Conservation (phyloP, 805 yeast genomes). For the Wickerhamomyces bisporus region DNA sequence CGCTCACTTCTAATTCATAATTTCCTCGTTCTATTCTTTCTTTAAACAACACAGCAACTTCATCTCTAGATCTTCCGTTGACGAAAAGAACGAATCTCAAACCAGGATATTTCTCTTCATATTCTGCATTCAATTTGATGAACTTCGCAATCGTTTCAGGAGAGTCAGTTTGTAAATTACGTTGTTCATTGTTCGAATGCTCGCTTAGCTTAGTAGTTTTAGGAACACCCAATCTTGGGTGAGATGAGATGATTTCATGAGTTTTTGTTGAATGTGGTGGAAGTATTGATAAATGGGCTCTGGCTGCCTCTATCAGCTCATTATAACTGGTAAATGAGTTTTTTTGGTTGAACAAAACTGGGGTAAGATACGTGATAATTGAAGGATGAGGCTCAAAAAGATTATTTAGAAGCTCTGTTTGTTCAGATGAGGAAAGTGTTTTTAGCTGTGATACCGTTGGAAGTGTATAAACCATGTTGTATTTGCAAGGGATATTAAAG, state of each 20-base stretch:
- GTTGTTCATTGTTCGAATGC: conserved; percentile 71
- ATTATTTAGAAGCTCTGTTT: conserved; percentile 37
- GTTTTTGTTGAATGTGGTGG: conserved; percentile 13
- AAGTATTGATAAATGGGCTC: conserved; percentile 8
- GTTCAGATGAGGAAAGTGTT: conserved; percentile 20
- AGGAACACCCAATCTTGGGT: conserved; percentile 80
- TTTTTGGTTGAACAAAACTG: conserved; percentile 9
- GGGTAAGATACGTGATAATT: conserved; percentile 16
- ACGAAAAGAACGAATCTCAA: conserved; percentile 85
- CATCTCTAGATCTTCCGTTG: conserved; percentile 68
- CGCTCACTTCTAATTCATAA: conserved; percentile 47
- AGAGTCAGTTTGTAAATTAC: conserved; percentile 44
- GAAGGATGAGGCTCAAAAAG: conserved; percentile 22
- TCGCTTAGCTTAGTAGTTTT: conserved; percentile 42
- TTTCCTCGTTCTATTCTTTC: conserved; percentile 53
- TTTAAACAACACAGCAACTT: conserved; percentile 59
- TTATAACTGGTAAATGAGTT: no score
- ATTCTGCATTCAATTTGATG: conserved; percentile 47
- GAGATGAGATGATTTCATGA: conserved; percentile 71
- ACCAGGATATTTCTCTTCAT: conserved; percentile 65
- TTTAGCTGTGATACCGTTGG: conserved; percentile 28
- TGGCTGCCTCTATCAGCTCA: conserved; percentile 15
- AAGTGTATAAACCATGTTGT: conserved; percentile 19
- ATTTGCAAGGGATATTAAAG: not conserved
- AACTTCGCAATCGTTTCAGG: conserved; percentile 42